Percentiles rank a stretch among this genome's conserved stretches.
Evolutionary conservation across 2,329 filamentous ascomycete species (phyloP).

Genomic region (Escovopsis sp.): DNA sequence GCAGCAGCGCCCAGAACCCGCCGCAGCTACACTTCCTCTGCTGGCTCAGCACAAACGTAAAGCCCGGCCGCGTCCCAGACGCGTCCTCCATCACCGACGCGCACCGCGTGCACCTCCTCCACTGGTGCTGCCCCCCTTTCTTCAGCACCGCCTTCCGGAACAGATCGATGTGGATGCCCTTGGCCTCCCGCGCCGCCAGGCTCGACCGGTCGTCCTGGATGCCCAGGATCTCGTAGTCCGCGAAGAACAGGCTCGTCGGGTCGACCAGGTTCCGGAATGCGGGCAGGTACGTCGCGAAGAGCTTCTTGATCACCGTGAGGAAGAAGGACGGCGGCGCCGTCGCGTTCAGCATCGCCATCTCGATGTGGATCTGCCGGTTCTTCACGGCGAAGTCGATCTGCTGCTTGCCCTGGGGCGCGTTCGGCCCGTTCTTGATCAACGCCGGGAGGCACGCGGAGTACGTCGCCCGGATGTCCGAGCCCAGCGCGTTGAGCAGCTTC

Average conservation of each 20-base stretch:
- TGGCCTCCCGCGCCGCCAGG: constrained; percentile 22
- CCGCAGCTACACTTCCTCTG: constrained; percentile 40
- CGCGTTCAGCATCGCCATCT: constrained; percentile 37
- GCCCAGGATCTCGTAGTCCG: constrained; percentile 54
- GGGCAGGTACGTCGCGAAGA: constrained; percentile 44
- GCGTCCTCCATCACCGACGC: constrained; percentile 51
- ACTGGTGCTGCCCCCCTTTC: constrained; percentile 12
- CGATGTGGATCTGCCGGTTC: constrained; percentile 31
- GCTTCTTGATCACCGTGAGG: constrained; percentile 44
- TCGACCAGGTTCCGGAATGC: constrained; percentile 46
- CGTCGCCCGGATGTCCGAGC: constrained; percentile 32
- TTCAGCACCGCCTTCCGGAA: constrained; percentile 44
- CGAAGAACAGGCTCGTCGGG: constrained; percentile 54
- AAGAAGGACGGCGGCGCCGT: constrained; percentile 31
- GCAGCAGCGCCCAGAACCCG: constrained; percentile 34
- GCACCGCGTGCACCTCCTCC: constrained; percentile 37
- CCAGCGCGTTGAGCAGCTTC: constrained; percentile 37
- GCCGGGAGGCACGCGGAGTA: constrained; percentile 32
- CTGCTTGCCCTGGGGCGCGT: constrained; percentile 27
- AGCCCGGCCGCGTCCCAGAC: constrained; percentile 29
- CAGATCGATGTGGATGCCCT: constrained; percentile 30
- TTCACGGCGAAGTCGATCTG: constrained; percentile 29
- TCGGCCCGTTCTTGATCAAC: constrained; percentile 29
- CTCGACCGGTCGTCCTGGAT: constrained; percentile 42
- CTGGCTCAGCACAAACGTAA: constrained; percentile 37